phyloP scores from a whole-genome alignment of 257 asterid species.

The Galeopsis tetrahit region DNA sequence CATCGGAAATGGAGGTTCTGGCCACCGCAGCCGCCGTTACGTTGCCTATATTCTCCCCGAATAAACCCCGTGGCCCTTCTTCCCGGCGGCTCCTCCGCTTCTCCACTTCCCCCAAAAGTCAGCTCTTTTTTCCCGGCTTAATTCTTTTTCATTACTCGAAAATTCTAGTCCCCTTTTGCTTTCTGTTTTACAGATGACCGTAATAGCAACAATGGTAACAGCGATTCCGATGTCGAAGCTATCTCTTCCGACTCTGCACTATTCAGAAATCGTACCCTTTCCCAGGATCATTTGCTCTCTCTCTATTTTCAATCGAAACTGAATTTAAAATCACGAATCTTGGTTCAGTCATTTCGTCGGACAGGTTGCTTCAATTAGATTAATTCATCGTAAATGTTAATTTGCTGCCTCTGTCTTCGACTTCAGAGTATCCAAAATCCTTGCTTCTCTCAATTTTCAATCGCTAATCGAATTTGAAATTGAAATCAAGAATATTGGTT shows the following conservation, averaged over 20 bases:
- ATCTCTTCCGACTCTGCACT: conserved; percentile 31
- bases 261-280: conserved; percentile 44
- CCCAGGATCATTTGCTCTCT: conserved; percentile 39
- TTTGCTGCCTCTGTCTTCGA: no score
- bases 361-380: conserved; percentile 5
- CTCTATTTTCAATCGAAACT: not conserved
- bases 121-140: not conserved
- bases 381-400: no score
- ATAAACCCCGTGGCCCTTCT: conserved; percentile 39
- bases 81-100: conserved; percentile 50
- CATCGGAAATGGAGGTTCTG: conserved; percentile 64
- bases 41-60: conserved; percentile 53
- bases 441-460: not conserved
- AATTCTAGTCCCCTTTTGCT: not conserved
- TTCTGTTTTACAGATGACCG: conserved; percentile 33
- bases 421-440: no score
- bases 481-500: not conserved
- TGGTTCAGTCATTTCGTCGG: conserved; percentile 1
- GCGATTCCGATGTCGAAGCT: conserved; percentile 40
- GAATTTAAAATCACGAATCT: not conserved
- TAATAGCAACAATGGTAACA: conserved; percentile 34
- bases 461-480: not conserved
- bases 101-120: conserved; percentile 57
- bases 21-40: conserved; percentile 45
- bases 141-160: no score